phyloP scores from a whole-genome alignment of 225 moss, liverwort and hornwort species.

The Anthoceros angustus region DNA sequence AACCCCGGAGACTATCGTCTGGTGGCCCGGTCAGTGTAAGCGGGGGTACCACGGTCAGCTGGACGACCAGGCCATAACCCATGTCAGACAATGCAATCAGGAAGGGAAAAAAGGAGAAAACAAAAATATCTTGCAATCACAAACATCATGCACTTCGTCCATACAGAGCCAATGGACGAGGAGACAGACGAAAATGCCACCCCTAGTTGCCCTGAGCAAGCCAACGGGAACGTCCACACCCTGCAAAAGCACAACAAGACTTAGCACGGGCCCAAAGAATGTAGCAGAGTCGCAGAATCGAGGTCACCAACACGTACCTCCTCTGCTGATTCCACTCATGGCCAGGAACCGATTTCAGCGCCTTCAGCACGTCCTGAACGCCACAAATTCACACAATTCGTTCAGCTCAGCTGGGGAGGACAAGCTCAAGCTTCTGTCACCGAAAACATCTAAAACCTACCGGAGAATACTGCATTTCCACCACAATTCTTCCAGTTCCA shows the following conservation, averaged over 20 bases:
- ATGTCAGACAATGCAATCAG: background rate
- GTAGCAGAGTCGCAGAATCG: background rate
- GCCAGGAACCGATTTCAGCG: conserved; percentile 50
- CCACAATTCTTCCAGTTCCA: background rate
- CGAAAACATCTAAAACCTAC: background rate
- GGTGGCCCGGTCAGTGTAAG: conserved; percentile 7
- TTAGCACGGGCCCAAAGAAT: background rate
- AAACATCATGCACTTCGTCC: conserved; percentile 3
- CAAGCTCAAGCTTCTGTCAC: background rate
- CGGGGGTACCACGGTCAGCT: conserved; percentile 18
- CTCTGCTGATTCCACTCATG: conserved; percentile 70
- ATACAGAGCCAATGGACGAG: conserved; percentile 33
- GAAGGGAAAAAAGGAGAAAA: background rate
- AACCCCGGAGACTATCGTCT: background rate
- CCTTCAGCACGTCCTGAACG: conserved; percentile 65
- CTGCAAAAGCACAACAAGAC: conserved; percentile 15
- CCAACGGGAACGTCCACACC: conserved; percentile 70
- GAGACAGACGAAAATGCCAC: conserved; percentile 38
- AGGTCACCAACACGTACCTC: conserved; percentile 9
- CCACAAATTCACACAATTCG: conserved; percentile 3
- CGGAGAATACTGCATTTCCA: background rate
- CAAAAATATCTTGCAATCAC: conserved; percentile 5
- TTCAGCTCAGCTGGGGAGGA: background rate
- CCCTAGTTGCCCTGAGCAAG: conserved; percentile 41
- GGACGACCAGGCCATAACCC: background rate